Evolutionary conservation across 176 grass and related monocot genomes (phyloP), one percentile per base, ranked within the genome.

Genomic region (Poa annua): DNA sequence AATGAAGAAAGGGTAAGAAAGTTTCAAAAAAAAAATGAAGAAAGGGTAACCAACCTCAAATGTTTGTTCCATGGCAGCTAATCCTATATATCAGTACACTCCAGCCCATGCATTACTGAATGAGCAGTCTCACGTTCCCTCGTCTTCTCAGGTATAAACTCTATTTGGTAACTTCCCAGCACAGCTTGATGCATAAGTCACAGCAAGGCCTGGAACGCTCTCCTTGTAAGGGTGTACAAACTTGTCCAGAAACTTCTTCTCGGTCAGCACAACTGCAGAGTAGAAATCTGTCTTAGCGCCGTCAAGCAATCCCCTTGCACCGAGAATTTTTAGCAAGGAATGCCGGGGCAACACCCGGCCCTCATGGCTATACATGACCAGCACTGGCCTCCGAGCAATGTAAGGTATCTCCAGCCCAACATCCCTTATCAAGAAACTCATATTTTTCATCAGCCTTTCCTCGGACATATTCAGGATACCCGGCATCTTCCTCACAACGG

Each of bases 181-280:
- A 88, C 39, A 69, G 84, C 41, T 35, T 81, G 70, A 50, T 71
- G 81, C n/a, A 68, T 85, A 85, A 59, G 24, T 60, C 50, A 25
- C 59, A n/a, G n/a, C 32, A 33, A 85, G 81, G 19, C 73, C 48
- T 41, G 80, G 84, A 67, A 86, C 76, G 12, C 16, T 75, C 15
- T 57, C 47, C 38, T 86, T 33, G 25, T 81, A 61, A 7, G 80
- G 80, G 66, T 84, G 71, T 75, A 84, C 29, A 34, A 81, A 87
- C 49, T 76, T 84, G 21, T 87, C 38, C 7, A 84, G 48, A 82
- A 91, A 91, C 38, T 91, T 84, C 60, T 87, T 45, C 32, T 91
- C 89, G 0, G 45, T 38, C 8, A 81, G 12, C 24, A 0, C 6
- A 0, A 36, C 5, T 14, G 45, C 1, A 36, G 44, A 4, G 61